phyloP scores from a whole-genome alignment of 805 yeast species.

The Nakazawaea wickerhamii region DNA sequence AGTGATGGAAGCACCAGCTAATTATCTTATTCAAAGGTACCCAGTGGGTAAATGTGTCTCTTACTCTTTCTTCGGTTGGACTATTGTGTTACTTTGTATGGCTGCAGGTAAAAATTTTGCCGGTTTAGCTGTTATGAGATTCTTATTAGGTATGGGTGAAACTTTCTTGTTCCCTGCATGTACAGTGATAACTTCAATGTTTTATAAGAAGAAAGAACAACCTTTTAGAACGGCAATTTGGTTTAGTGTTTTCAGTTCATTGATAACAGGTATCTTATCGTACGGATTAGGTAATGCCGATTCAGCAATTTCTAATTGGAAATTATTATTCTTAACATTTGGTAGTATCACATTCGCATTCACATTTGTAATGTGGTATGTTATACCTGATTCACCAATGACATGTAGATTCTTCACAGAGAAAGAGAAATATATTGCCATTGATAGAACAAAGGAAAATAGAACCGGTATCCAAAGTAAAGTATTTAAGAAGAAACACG shows the following conservation, averaged over 20 bases:
- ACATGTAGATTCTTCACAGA: constrained; percentile 37
- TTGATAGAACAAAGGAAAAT: constrained; percentile 31
- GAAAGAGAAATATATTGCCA: constrained; percentile 45
- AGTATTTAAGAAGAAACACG: constrained; percentile 37
- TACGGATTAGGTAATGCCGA: constrained; percentile 25
- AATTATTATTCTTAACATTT: constrained; percentile 44
- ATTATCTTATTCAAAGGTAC: constrained; percentile 35
- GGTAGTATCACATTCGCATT: constrained; percentile 45
- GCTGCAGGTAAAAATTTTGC: constrained; percentile 37
- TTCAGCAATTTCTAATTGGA: constrained; percentile 34
- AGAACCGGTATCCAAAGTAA: constrained; percentile 37
- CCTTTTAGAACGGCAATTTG: constrained; percentile 38
- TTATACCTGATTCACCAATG: constrained; percentile 50
- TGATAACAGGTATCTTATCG: constrained; percentile 20
- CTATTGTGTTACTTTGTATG: constrained; percentile 35
- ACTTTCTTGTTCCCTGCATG: constrained; percentile 49
- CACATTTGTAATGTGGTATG: constrained; percentile 26
- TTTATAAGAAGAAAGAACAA: constrained; percentile 43
- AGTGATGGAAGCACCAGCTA: constrained; percentile 36
- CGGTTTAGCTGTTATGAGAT: constrained; percentile 39
- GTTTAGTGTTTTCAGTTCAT: constrained; percentile 37
- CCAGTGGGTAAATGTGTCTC: constrained; percentile 34
- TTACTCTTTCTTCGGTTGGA: constrained; percentile 35
- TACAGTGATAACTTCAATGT: constrained; percentile 46
- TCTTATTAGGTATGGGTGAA: constrained; percentile 46